Evolutionary conservation across 257 asterid genomes (phyloP).

Genomic region (Gentiana dahurica): DNA sequence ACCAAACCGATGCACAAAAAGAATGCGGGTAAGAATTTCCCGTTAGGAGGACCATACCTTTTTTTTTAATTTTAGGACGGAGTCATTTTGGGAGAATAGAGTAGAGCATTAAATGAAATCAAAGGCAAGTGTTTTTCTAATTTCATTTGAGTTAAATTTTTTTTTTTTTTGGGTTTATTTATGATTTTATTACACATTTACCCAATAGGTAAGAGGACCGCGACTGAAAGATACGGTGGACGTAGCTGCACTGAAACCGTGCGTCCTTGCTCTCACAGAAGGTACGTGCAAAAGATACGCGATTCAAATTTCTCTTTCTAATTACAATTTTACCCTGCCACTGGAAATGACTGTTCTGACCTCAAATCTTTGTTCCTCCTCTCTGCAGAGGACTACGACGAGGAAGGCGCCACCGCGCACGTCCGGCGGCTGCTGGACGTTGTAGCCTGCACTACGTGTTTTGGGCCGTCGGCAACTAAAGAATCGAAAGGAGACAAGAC

Average conservation of each 20-base stretch:
- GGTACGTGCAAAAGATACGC: constrained; percentile 27
- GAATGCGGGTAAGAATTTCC: too few species aligned
- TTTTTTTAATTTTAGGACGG: too few species aligned
- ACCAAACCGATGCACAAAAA: too few species aligned
- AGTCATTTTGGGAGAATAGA: too few species aligned
- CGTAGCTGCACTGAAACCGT: constrained; percentile 89
- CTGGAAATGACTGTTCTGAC: constrained; percentile 16
- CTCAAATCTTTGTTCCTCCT: constrained; percentile 9
- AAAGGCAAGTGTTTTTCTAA: too few species aligned
- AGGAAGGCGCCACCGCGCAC: constrained; percentile 81
- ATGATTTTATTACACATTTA: constrained; percentile 4
- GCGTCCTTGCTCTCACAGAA: constrained; percentile 73
- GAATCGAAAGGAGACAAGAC: constrained; percentile 32
- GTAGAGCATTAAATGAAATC: too few species aligned
- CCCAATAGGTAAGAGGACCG: constrained; percentile 69
- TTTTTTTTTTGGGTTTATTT: too few species aligned
- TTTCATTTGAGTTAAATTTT: too few species aligned
- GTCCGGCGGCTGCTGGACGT: constrained; percentile 71
- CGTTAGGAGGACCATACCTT: too few species aligned
- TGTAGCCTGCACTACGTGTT: constrained; percentile 75
- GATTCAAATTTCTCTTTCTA: constrained; percentile 5
- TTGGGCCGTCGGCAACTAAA: constrained; percentile 65
- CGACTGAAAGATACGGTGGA: constrained; percentile 83
- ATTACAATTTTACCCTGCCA: neutral
- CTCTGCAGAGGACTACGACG: constrained; percentile 77